Conservation (phyloP, 306 rosid genomes). For the Glycine soja region DNA sequence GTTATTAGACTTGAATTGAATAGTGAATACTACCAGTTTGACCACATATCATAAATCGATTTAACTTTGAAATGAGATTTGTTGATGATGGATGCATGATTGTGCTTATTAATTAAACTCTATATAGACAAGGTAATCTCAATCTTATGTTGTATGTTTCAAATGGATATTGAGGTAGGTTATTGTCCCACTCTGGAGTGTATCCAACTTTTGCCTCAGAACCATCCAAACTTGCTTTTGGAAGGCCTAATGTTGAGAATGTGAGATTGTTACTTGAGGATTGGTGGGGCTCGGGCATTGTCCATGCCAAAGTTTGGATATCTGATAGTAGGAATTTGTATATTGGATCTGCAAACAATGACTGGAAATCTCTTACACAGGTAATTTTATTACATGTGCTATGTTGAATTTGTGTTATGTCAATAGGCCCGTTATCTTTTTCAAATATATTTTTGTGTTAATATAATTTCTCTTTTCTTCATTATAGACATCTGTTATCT, state of each 20-base stretch:
- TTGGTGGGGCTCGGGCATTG: slow-evolving; percentile 96
- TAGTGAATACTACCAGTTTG: background rate
- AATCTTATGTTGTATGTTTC: slow-evolving; percentile 18
- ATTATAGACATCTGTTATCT: background rate
- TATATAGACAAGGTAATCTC: background rate
- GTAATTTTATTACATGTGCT: slow-evolving; percentile 46
- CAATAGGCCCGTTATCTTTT: background rate
- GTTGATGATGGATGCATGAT: slow-evolving; percentile 23
- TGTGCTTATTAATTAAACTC: background rate
- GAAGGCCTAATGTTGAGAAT: slow-evolving; percentile 89
- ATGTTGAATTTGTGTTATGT: slow-evolving; percentile 18
- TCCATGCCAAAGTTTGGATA: slow-evolving; percentile 96
- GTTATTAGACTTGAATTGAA: background rate
- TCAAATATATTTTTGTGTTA: background rate
- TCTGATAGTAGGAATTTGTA: slow-evolving; percentile 74
- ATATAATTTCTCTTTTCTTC: background rate
- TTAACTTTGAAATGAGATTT: slow-evolving; percentile 27
- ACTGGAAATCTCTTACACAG: slow-evolving; percentile 97
- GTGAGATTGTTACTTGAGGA: slow-evolving; percentile 67
- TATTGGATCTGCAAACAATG: slow-evolving; percentile 95
- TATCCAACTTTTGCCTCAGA: slow-evolving; percentile 74
- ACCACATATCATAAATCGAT: slow-evolving; percentile 3
- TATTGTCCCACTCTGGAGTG: slow-evolving; percentile 88
- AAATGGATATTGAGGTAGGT: slow-evolving; percentile 55
- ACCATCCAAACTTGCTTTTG: slow-evolving; percentile 78